A percentile compares a stretch with the other conserved stretches of the same genome.
Conservation (phyloP, 148 eudicot species). For the Camellia granthamiana region DNA sequence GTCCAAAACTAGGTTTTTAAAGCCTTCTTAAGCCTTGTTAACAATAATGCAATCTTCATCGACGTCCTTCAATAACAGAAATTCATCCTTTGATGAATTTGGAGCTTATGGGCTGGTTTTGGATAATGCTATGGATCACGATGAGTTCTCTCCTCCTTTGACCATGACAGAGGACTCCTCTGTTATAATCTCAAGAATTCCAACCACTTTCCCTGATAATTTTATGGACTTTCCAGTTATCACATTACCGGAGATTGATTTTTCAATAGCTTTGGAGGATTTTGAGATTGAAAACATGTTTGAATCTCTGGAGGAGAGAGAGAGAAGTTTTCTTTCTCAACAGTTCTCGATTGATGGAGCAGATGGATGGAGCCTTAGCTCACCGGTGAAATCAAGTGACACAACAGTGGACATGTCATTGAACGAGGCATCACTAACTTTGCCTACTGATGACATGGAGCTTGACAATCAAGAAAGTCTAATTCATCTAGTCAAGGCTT, state of each 20-base stretch:
- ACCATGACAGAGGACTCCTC: slow-evolving; percentile 12
- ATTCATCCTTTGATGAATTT: not conserved
- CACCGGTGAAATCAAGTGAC: slow-evolving; percentile 12
- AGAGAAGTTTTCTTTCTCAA: not conserved
- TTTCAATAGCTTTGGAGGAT: slow-evolving; percentile 15
- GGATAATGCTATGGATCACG: slow-evolving; percentile 2
- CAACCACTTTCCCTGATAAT: slow-evolving; percentile 11
- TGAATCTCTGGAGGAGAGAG: not conserved
- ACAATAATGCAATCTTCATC: slow-evolving; percentile 2
- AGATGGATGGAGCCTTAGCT: slow-evolving; percentile 10
- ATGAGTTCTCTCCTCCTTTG: slow-evolving; percentile 17
- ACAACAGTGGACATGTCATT: slow-evolving; percentile 1
- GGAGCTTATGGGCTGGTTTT: not conserved
- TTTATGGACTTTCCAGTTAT: slow-evolving; percentile 7
- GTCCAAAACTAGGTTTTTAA: not conserved
- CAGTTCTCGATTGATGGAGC: not conserved
- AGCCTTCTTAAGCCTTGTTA: not conserved
- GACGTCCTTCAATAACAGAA: not conserved
- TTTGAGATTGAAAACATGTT: not conserved
- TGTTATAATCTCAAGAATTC: slow-evolving; percentile 9
- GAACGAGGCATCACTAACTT: slow-evolving; percentile 6
- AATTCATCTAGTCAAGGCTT: slow-evolving; percentile 23
- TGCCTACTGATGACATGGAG: slow-evolving; percentile 26
- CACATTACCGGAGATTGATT: slow-evolving; percentile 8
- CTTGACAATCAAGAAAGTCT: slow-evolving; percentile 17